Evolutionary conservation across 371 early-diverging fungal genomes (phyloP), one percentile per base, ranked within the genome.

Genomic region (Rhizopus sp.): DNA sequence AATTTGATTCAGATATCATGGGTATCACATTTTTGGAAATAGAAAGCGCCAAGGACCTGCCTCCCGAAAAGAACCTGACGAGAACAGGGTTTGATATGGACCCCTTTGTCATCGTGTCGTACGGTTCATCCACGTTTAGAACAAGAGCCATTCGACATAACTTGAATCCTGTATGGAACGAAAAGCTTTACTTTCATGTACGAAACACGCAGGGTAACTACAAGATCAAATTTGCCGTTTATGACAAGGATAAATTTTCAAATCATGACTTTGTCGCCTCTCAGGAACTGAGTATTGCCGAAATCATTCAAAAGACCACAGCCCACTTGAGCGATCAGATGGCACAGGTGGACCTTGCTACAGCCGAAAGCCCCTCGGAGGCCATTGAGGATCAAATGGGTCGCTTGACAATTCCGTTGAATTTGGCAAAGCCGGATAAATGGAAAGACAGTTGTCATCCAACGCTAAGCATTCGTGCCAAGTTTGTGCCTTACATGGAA

Each of bases 91-190:
- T 88, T 64, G 89, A 92, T 59, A 91, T 89, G 84, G 93, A 94
- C 65, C 91, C 94, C 0, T 94, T 92, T 77, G 91, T 89, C 2
- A 82, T 91, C 41, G 77, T 85, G n/a, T 81, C 83, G 3, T 88
- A 87, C 59, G 86, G 88, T 9, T 77, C 82, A 12, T 80, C 83
- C 31, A 90, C 89, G 0, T 92, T 89, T 67, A 72, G 85, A 42
- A 89, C 90, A 13, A 70, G 82, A 15, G 75, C 84, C 5, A 81
- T 88, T 44, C 78, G 82, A 4, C 89, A 88, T 61, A 81, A 73
- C 50, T 63, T 84, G 38, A 83, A 86, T 48, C 90, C 90, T 2
- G 76, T 68, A 4, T 91, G 91, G 91, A 82, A 86, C 16, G 88
- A 86, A 60, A 83, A 82, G 40, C 64, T 91, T 7, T 80, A 77